Evolutionary conservation across 2,329 filamentous ascomycete species (phyloP).

Genomic region (Microdochium nivale): DNA sequence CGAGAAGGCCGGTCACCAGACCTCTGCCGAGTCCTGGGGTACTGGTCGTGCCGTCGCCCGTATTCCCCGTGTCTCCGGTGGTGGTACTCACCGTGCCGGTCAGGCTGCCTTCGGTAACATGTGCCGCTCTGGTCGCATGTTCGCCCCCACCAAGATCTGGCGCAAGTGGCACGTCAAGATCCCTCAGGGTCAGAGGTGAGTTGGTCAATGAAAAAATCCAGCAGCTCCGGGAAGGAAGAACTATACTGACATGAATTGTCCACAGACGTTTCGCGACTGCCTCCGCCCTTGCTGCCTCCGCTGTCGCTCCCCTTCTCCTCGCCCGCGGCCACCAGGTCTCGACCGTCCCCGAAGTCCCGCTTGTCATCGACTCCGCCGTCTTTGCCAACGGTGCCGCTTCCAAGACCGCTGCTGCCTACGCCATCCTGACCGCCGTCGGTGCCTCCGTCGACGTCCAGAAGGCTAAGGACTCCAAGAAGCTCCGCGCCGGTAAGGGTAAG

Average conservation of each 20-base stretch:
- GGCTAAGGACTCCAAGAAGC: conserved; percentile 93
- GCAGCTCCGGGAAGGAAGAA: neutral
- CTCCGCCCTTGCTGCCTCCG: conserved; percentile 94
- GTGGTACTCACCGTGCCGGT: conserved; percentile 99
- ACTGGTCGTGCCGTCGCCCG: conserved; percentile 98
- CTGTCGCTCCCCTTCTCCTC: conserved; percentile 87
- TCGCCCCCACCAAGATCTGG: conserved; percentile 99
- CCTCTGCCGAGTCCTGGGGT: conserved; percentile 99
- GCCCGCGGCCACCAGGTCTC: conserved; percentile 95
- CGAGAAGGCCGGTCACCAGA: conserved; percentile 99
- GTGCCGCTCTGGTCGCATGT: conserved; percentile 99
- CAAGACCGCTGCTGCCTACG: conserved; percentile 83
- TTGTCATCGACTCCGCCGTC: conserved; percentile 86
- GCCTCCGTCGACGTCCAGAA: conserved; percentile 87
- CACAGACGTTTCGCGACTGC: conserved; percentile 88
- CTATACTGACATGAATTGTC: conserved; percentile 6
- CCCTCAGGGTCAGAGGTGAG: conserved; percentile 95
- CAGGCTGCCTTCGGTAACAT: conserved; percentile 99
- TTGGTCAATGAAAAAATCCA: conserved; percentile 6
- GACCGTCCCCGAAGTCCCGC: conserved; percentile 88
- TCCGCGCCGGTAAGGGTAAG: conserved; percentile 98
- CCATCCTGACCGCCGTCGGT: conserved; percentile 84
- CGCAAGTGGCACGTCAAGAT: conserved; percentile 99
- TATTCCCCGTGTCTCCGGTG: conserved; percentile 99
- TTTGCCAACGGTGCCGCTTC: conserved; percentile 71